Evolutionary conservation across 805 yeast species (phyloP), one percentile per base, ranked within the genome.

Genomic region (Nakazawaea ernobii): DNA sequence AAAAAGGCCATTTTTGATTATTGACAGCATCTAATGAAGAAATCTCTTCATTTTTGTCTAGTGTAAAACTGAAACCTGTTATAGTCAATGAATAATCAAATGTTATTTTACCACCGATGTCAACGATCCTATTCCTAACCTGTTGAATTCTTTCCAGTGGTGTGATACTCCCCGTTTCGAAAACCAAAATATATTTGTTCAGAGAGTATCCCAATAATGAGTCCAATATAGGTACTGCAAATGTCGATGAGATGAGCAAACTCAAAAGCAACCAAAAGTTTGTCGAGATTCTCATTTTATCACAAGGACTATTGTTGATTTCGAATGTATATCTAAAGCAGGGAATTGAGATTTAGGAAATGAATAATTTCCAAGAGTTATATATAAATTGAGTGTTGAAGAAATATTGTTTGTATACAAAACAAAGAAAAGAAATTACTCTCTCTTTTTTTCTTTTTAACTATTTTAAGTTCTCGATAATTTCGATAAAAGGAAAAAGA

Each of bases 61-160:
- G 50, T 5, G 62, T 61, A 47, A 74, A 64, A 6, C 77, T 64
- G 57, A 75, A 75, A 1, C 82, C 82, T 47, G 74, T 70, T 36
- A 76, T 59, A 10, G 74, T 63, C 3, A 70, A 65, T 42, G 62
- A 57, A 59, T 73, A 76, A 49, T 75, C 79, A 52, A 73, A 75
- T 14, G 70, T 69, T 42, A 77, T 67, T 14, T 52, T 54, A 4
- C 77, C 81, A 7, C 79, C 79, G 7, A 71, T 49, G 10, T 58
- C 55, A 35, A 59, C 52, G 27, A 75, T 62, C 30, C 63, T 54
- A 10, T 57, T 46, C 42, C 65, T 69, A 8, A 74, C 60, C 3
- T 58, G 57, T 5, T 59, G 54, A 13, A 70, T 57, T 32, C 46
- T 26, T 27, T 45, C 43, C 30, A 29, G 27, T n/a, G 53, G 54